Base-by-base conservation (phyloP, 306 rosid species). In the Quercus alba region DNA sequence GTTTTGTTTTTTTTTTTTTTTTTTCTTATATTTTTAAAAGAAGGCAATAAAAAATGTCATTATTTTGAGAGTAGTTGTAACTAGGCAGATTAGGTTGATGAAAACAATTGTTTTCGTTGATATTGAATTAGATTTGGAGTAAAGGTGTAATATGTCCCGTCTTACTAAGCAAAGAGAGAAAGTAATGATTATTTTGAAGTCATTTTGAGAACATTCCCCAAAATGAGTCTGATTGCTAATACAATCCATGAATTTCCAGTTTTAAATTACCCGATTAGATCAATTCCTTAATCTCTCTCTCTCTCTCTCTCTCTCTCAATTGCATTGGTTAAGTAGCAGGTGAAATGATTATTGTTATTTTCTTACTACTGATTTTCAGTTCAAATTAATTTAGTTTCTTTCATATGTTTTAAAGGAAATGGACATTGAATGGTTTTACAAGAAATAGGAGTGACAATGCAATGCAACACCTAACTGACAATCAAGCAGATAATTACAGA, bases 51-150 rank as follows among this genome's bases (percentile, higher is more conserved):
- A 54, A 62, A 9, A 17, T 70, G 82, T 83, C 80, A 58, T 69
- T 73, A 46, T 81, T 72, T 33, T 11, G 57, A 68, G 82, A 81
- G 89, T 87, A 73, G 95, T 88, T 85, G 88, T 19, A 41, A 41
- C 46, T 41, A 41, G 46, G 46, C 38, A 77, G 82, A 86, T 85
- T 87, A 86, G 91, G 93, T 89, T 81, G 76, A 77, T 77, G 91
- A 91, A 86, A 87, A 78, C 89, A 87, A 70, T 77, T 25, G 91
- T 77, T 78, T 71, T 49, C 66, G 56, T 66, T 52, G 75, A 80
- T 46, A 20, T 35, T 17, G 71, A 38, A 78, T 81, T 85, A 63
- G 85, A 77, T 87, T 87, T 68, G 44, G 83, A 85, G 88, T 86
- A 73, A 78, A 83, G 89, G 72, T 44, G 30, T 56, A 83, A 78